These are phyloP conservation scores for Rhizopogon vinicolor DNA, from an alignment of 768 basidiomycete species.

Conservation along the genomic window DNA sequence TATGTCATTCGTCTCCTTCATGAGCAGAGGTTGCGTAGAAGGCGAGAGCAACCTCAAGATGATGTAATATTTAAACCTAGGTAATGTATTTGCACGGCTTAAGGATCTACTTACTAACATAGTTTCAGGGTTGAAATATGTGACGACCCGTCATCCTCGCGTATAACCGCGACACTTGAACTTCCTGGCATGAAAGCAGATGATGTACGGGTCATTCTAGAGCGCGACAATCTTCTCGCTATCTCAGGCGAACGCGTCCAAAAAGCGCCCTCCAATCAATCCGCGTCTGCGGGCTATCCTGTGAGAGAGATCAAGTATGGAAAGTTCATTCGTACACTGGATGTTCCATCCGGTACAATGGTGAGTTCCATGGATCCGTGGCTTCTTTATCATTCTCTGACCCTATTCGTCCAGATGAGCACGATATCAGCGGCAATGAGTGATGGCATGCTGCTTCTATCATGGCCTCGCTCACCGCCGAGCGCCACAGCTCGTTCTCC, in stretches of 20 bases:
- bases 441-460: slow-evolving; percentile 34
- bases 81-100: slow-evolving; percentile 8
- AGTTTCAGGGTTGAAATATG: slow-evolving; percentile 33
- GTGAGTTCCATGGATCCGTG: slow-evolving; percentile 14
- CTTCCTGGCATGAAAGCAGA: slow-evolving; percentile 35
- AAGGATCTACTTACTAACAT: slow-evolving; percentile 9
- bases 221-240: slow-evolving; percentile 23
- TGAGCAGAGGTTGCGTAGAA: slow-evolving; percentile 13
- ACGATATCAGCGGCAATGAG: slow-evolving; percentile 35
- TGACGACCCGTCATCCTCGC: slow-evolving; percentile 29
- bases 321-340: slow-evolving; percentile 30
- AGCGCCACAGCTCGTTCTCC: slow-evolving; percentile 11
- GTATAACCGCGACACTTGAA: slow-evolving; percentile 32
- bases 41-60: slow-evolving; percentile 19
- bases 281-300: slow-evolving; percentile 17
- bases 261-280: slow-evolving; percentile 13
- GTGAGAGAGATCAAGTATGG: slow-evolving; percentile 38
- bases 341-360: slow-evolving; percentile 33
- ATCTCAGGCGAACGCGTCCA: slow-evolving; percentile 30
- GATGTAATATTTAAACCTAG: slow-evolving; percentile 28
- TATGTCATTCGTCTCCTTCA: slow-evolving; percentile 20
- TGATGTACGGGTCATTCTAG: slow-evolving; percentile 30
- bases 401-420: slow-evolving; percentile 18
- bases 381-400: slow-evolving; percentile 1
- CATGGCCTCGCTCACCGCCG: slow-evolving; percentile 31